phyloP scores from a whole-genome alignment of 2,329 filamentous ascomycete genomes.

The Sarocladiaceae sp. region DNA sequence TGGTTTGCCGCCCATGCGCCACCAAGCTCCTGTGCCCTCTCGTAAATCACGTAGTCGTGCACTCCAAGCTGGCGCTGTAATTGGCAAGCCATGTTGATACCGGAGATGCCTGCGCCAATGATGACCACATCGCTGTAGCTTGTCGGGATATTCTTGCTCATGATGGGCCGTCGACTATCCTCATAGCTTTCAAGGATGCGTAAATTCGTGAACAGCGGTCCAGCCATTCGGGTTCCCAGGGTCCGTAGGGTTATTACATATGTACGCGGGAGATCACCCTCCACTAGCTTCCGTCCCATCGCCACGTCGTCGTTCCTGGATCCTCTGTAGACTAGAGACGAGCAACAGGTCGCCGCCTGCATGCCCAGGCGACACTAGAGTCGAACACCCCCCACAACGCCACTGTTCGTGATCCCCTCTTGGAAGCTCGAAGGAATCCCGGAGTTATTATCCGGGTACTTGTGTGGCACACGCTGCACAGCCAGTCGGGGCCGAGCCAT shows the following conservation, averaged over 20 bases:
- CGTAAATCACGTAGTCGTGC: neutral
- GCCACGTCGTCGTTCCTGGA: neutral
- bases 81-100: conserved; percentile 2
- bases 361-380: neutral
- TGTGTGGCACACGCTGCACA: neutral
- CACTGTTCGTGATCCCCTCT: neutral
- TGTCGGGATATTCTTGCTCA: neutral
- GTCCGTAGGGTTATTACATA: neutral
- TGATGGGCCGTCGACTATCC: neutral
- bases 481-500: neutral
- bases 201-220: too few species aligned
- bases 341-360: neutral
- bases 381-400: neutral
- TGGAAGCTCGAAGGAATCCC: neutral
- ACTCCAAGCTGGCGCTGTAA: neutral
- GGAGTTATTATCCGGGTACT: neutral
- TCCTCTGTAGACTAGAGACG: neutral
- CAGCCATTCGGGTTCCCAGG: too few species aligned
- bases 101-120: conserved; percentile 11
- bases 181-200: too few species aligned
- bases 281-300: neutral
- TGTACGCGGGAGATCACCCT: neutral
- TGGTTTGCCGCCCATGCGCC: conserved; percentile 3
- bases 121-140: conserved; percentile 1
- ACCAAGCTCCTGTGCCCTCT: neutral